phyloP scores from a whole-genome alignment of 176 grass and related monocot species.

The Oryza australiensis region DNA sequence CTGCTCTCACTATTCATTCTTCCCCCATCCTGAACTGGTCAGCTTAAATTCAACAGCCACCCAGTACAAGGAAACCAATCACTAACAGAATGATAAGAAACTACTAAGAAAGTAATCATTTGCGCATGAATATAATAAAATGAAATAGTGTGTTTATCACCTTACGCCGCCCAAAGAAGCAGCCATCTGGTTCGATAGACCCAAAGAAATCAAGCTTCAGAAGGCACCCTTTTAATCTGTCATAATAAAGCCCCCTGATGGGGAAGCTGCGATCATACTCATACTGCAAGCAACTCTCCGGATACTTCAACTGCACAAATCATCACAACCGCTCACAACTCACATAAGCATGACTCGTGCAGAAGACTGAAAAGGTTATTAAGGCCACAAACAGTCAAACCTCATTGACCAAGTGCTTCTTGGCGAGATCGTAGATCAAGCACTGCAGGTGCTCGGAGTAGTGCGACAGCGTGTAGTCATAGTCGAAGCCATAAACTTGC shows the following conservation, averaged over 20 bases:
- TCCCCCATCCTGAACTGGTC: background rate
- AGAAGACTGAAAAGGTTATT: background rate
- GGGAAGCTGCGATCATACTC: conserved; percentile 85
- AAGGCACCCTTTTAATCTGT: conserved; percentile 82
- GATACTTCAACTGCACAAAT: conserved; percentile 74
- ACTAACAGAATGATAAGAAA: background rate
- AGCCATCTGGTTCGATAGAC: conserved; percentile 92
- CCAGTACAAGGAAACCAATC: conserved; percentile 4
- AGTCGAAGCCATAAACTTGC: conserved; percentile 98
- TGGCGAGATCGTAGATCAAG: conserved; percentile 92
- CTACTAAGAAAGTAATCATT: background rate
- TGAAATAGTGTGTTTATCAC: conserved; percentile 29
- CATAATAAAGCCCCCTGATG: conserved; percentile 94
- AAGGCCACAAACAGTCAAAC: conserved; percentile 29
- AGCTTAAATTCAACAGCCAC: conserved; percentile 4
- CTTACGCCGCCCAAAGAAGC: conserved; percentile 85
- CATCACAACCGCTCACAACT: conserved; percentile 30
- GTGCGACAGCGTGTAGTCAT: conserved; percentile 91
- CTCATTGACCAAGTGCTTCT: conserved; percentile 89
- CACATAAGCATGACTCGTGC: background rate
- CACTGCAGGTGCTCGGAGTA: conserved; percentile 80
- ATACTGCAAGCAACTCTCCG: conserved; percentile 86
- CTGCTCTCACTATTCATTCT: background rate
- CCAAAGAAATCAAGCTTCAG: conserved; percentile 98
- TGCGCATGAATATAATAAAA: background rate